A percentile compares a stretch with the other conserved stretches of the same genome.
Evolutionary conservation across 176 grass and related monocot genomes (phyloP).

Genomic region (Eragrostis nindensis): DNA sequence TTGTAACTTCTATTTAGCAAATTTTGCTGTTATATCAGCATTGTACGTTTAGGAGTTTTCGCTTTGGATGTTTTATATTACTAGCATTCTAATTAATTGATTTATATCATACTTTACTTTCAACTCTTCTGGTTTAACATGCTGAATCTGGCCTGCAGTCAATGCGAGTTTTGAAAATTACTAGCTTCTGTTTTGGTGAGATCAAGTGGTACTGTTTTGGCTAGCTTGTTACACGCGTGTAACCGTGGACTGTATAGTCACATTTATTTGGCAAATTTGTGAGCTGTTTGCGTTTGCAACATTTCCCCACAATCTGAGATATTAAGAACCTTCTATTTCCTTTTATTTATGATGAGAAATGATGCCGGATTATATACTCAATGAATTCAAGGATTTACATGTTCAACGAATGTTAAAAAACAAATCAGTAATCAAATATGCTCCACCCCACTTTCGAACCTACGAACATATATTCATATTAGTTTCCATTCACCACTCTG

Average conservation of each 20-base stretch:
- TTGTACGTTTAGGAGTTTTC: constrained; percentile 1
- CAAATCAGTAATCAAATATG: not conserved
- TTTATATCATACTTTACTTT: not conserved
- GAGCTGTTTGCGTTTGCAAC: not conserved
- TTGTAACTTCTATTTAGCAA: constrained; percentile 4
- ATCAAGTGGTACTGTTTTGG: not conserved
- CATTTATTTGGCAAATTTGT: not conserved
- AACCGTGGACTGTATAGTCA: not conserved
- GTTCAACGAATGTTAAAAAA: not conserved
- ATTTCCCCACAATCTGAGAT: not conserved
- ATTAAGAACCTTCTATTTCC: not conserved
- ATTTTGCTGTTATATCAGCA: not conserved
- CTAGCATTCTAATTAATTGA: constrained; percentile 2
- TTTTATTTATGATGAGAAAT: not conserved
- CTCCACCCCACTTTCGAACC: too few species aligned
- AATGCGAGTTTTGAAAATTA: too few species aligned
- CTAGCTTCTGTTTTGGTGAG: not conserved
- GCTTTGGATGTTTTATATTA: not conserved
- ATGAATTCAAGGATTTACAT: constrained; percentile 15
- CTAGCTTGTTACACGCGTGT: not conserved
- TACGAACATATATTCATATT: not conserved
- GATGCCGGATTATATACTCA: not conserved
- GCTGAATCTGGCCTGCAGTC: not conserved
- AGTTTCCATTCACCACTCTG: constrained; percentile 57
- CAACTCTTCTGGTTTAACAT: not conserved